Conservation (phyloP, 257 asterid genomes). For the Galeopsis tetrahit region DNA sequence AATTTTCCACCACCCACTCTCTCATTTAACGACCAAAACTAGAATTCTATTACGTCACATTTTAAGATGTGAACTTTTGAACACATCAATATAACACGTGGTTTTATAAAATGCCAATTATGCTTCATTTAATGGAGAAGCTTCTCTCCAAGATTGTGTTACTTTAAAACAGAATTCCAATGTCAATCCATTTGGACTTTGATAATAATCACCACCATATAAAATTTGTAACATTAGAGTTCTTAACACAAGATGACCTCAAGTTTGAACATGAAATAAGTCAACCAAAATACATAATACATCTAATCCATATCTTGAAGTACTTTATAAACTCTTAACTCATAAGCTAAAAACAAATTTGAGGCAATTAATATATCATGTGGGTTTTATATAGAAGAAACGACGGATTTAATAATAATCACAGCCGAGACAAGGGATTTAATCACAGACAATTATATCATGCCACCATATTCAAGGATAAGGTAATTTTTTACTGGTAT, state of each 20-base stretch:
- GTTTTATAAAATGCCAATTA: background rate
- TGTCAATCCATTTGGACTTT: background rate
- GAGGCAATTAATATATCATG: background rate
- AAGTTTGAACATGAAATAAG: background rate
- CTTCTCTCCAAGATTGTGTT: conserved; percentile 8
- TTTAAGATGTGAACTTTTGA: conserved; percentile 5
- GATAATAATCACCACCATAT: background rate
- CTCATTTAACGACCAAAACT: background rate
- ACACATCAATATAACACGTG: background rate
- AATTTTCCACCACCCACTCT: background rate
- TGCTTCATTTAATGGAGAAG: background rate
- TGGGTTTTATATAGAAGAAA: conserved; percentile 6
- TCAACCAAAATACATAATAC: conserved; percentile 10
- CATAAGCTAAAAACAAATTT: background rate
- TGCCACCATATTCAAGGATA: conserved; percentile 22
- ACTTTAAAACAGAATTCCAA: background rate
- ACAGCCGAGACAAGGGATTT: conserved; percentile 5
- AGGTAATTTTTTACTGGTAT: conserved; percentile 3
- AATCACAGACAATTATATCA: conserved; percentile 19
- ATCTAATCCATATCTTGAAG: background rate
- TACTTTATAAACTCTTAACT: background rate
- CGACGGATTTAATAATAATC: background rate
- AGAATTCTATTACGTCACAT: background rate
- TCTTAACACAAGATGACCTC: conserved; percentile 5
- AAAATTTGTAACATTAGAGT: background rate